Evolutionary conservation across 371 early-diverging fungal genomes (phyloP), one percentile per base, ranked within the genome.

Genomic region (Circinella umbellata): DNA sequence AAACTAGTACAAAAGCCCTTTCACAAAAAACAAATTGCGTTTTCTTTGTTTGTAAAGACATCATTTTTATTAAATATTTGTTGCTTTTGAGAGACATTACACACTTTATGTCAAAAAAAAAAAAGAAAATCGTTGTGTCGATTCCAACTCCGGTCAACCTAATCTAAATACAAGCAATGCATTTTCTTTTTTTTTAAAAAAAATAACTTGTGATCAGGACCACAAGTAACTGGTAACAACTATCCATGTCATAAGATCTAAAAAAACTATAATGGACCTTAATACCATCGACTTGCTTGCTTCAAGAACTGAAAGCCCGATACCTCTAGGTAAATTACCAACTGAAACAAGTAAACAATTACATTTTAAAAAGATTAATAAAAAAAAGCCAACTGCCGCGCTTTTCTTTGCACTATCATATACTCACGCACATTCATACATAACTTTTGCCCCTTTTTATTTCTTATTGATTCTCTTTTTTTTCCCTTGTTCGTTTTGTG

Each of bases 261-360:
- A 11, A 42, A 42, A 42, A 42, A 42, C 2, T 5, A 14, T 48
- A 65, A 67, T 61, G 61, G 61, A 66, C 42, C n/a, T 61, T 34
- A 6, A 66, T 54, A 66, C 65, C 34, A 66, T 70, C 53, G 70
- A 70, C 27, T 53, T 37, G 36, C 66, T 66, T 10, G 67, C 62
- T 38, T 48, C 63, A 8, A 51, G 71, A 38, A 71, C 71, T 39
- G 71, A 71, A 47, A 71, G 67, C 15, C 63, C 69, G 14, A 69
- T 54, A 11, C 69, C 69, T 20, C 11, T 69, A 18, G 69, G 69
- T 69, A 69, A 17, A 10, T n/a, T 13, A 2, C 14, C 8, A n/a
- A 3, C 5, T 8, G 17, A 18, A 42, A 63, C 42, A 13, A 36
- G 15, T 27, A 27, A 59, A 38, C 36, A 60, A 60, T 4, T 20